Evolutionary conservation across 2,329 filamentous ascomycete genomes (phyloP).

Genomic region (Neurospora sp.): DNA sequence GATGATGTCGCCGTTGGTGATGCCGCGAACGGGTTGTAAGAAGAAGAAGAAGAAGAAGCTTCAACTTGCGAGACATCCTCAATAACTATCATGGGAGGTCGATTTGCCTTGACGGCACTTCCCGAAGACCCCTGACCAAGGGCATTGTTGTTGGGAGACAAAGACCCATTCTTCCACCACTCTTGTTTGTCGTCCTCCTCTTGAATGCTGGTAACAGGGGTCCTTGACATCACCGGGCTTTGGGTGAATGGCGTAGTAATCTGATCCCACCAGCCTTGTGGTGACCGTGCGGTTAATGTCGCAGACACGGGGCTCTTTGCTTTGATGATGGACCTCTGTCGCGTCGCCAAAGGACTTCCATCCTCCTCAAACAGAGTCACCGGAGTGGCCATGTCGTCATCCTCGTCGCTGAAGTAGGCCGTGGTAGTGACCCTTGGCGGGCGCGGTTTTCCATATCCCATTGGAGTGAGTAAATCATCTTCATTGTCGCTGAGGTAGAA

Average conservation of each 20-base stretch:
- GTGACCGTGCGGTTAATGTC: conserved; percentile 42
- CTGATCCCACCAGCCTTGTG: conserved; percentile 68
- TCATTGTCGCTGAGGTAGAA: conserved; percentile 34
- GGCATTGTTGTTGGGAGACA: background rate
- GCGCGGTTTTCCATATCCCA: background rate
- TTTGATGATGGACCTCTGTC: conserved; percentile 28
- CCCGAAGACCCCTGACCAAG: conserved; percentile 2
- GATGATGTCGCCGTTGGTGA: background rate
- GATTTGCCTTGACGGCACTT: background rate
- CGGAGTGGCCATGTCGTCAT: conserved; percentile 42
- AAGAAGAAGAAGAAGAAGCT: conserved; percentile 3
- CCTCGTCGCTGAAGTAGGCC: conserved; percentile 34
- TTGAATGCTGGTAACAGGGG: conserved; percentile 23
- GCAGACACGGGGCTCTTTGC: conserved; percentile 25
- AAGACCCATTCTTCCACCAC: conserved; percentile 27
- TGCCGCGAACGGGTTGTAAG: background rate
- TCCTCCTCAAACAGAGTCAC: conserved; percentile 65
- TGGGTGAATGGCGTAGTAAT: conserved; percentile 59
- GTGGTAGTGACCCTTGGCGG: conserved; percentile 6
- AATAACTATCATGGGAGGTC: background rate
- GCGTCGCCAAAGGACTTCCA: conserved; percentile 32
- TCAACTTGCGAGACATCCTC: background rate
- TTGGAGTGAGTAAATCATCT: conserved; percentile 19
- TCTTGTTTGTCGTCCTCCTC: conserved; percentile 22
- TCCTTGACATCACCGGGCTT: conserved; percentile 31